Base-by-base conservation (phyloP, 2,329 filamentous ascomycete species). In the Exophiala lecanii-corni region DNA sequence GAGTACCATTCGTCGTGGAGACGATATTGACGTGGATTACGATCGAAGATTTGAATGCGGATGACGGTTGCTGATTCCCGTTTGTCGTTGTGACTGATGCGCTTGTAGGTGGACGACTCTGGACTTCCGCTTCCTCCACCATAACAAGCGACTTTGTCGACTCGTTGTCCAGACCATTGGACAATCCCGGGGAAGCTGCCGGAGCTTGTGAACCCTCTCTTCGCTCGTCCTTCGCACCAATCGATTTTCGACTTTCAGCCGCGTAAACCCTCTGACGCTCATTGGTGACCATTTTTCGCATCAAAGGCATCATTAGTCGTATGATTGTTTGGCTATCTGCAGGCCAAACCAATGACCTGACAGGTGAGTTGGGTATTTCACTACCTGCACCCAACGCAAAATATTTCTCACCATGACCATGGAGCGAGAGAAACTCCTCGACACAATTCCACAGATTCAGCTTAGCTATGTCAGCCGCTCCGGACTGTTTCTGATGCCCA, bases 281-380 rank as follows among this genome's bases (percentile, higher is more conserved):
- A 45, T 79, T 79, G 12, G 75, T 78, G 9, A 79, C 74, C 74
- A 79, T 78, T 17, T 75, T 65, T 43, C 75, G 61, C 45, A 79
- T 62, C 34, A 79, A 57, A 9, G 75, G 75, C 48, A 74, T 78
- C n/a, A 77, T 70, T 16, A 76, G 60, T n/a, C 70, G 66, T 30
- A 79, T 73, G 37, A 79, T 75, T 47, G 72, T 71, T 43, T 75
- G 72, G 37, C 69, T 68, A 50, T 79, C 74, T 35, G 65, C 62
- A 3, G 76, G 75, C 75, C 75, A 79, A 10, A 72, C 59, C 41
- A 74, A 63, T 5, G 66, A 66, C 31, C 69, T 56, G 16, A 66
- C 61, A 23, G 71, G 67, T 35, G 69, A 65, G 36, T 69, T 59
- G 3, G 61, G 58, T 35, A 47, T 45, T 4, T 41, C 39, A 20